phyloP scores from a whole-genome alignment of 257 asterid species.

The Osmanthus fragrans region DNA sequence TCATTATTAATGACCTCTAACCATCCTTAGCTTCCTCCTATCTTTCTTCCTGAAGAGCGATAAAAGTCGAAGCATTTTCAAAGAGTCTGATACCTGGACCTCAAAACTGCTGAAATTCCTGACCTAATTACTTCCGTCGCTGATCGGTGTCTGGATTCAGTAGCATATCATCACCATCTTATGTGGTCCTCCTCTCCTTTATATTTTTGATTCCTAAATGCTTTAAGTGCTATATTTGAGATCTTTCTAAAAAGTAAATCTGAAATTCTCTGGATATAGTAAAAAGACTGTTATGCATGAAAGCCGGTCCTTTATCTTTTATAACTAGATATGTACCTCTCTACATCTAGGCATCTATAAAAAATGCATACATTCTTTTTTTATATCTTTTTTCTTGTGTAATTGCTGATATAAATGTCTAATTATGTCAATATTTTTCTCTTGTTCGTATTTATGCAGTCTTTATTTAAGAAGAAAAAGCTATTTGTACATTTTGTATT shows the following conservation, averaged over 20 bases:
- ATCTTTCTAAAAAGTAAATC: background rate
- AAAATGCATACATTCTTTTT: background rate
- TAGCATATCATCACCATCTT: conserved; percentile 2
- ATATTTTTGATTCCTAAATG: background rate
- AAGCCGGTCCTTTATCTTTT: background rate
- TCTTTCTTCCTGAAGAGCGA: background rate
- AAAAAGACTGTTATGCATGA: background rate
- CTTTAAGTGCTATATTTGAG: background rate
- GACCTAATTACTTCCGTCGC: background rate
- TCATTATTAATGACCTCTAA: background rate
- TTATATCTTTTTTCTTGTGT: conserved; percentile 10
- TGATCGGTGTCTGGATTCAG: background rate
- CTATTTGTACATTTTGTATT: conserved; percentile 76
- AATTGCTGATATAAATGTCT: conserved; percentile 7
- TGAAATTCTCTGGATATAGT: background rate
- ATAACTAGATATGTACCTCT: background rate
- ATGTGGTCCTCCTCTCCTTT: background rate
- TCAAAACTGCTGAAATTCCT: conserved; percentile 3
- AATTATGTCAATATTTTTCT: background rate
- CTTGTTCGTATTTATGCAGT: conserved; percentile 37
- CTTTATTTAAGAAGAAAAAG: conserved; percentile 54
- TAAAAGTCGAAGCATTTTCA: background rate
- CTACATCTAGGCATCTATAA: conserved; percentile 7
- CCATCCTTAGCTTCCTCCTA: background rate
- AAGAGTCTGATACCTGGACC: background rate